Base-by-base conservation (phyloP, 2,329 filamentous ascomycete genomes). In the Aspergillus hortae region DNA sequence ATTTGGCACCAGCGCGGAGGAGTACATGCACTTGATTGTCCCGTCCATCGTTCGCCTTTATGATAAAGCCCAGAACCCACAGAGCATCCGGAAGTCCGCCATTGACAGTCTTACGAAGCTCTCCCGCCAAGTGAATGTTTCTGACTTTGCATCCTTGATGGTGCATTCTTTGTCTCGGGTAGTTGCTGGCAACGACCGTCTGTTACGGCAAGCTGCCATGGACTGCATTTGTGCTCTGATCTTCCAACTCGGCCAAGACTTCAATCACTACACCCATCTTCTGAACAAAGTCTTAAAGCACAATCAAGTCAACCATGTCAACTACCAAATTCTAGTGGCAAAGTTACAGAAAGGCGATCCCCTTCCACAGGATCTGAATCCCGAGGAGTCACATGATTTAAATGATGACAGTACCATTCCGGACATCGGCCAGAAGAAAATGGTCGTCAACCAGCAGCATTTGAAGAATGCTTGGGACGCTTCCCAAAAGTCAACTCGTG, bases 21-120 rank as follows among this genome's bases (percentile, higher is more conserved):
- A 99, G 69, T 99, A 99, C 70, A 99, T 99, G 94, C 94, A 99
- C 68, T 80, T 99, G 48, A 97, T 99, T 60, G 90, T 99, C 47
- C 94, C 94, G 0, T 90, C 95, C 33, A 91, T 99, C 64, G 92
- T 99, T 7, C 86, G 88, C 42, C 88, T 96, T 45, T 97, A 99
- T 65, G 92, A 99, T 68, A 95, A 90, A 65, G 83, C 88, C 30
- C 86, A 88, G 10, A 89, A 95, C 57, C 90, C 91, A 6, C 77
- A 83, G 1, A 87, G 87, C 53, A 84, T 96, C 44, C 83, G 90
- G 48, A 95, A 91, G 70, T 85, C 86, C 21, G 92, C 92, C 0
- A 97, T 99, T 60, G 95, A 99, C 64, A 95, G 91, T 0, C 86
- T 99, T 54, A 92, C 91, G 19, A 92, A 94, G 67, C 85, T 99